These are phyloP conservation scores for Rhodocollybia butyracea DNA, from an alignment of 768 basidiomycete genomes.

Conservation along the genomic window DNA sequence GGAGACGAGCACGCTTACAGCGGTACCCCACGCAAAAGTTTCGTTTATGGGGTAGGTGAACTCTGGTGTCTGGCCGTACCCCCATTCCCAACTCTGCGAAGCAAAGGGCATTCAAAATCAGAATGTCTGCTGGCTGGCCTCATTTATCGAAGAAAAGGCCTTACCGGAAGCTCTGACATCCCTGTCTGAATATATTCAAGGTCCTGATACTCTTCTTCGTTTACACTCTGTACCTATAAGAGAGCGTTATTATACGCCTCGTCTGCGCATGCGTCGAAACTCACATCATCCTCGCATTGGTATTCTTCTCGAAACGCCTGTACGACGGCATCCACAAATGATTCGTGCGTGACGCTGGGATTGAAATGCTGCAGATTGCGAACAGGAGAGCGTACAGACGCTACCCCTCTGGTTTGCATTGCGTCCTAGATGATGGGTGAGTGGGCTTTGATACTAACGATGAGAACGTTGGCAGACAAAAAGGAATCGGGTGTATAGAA, in stretches of 20 bases:
- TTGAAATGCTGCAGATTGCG: slow-evolving; percentile 68
- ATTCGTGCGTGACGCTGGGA: slow-evolving; percentile 54
- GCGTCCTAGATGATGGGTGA: slow-evolving; percentile 45
- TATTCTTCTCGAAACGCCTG: slow-evolving; percentile 66
- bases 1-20: slow-evolving; percentile 30
- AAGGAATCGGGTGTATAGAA: no score
- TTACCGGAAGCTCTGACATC: slow-evolving; percentile 69
- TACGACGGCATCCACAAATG: slow-evolving; percentile 68
- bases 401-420: slow-evolving; percentile 82
- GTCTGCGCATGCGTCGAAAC: no score
- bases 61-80: slow-evolving; percentile 90
- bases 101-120: no score
- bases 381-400: slow-evolving; percentile 91
- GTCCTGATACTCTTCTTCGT: slow-evolving; percentile 40
- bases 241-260: no score
- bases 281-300: slow-evolving; percentile 21
- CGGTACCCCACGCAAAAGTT: slow-evolving; percentile 50
- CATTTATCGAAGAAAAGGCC: slow-evolving; percentile 17
- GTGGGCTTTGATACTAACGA: background rate
- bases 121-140: no score
- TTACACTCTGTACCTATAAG: slow-evolving; percentile 35
- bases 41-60: slow-evolving; percentile 62
- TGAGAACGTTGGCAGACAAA: background rate
- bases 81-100: slow-evolving; percentile 86
- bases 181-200: slow-evolving; percentile 65